These are phyloP conservation scores for Solanum tarapatanum DNA, from an alignment of 257 asterid genomes.

Conservation along the genomic window DNA sequence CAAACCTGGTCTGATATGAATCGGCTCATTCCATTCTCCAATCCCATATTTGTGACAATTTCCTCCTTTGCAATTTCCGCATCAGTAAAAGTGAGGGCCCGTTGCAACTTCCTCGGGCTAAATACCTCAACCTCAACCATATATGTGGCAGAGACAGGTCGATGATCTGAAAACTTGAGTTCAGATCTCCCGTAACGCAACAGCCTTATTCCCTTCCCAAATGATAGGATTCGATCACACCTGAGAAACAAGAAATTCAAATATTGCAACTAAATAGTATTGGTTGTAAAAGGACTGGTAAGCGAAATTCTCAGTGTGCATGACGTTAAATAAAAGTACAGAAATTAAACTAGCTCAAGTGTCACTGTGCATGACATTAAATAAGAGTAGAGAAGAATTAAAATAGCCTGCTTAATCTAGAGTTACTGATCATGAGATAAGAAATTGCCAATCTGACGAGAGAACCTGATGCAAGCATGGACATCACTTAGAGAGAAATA, in stretches of 20 bases:
- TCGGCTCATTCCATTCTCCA: slow-evolving; percentile 13
- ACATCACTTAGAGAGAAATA: neutral
- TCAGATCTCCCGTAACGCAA: slow-evolving; percentile 61
- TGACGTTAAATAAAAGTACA: neutral
- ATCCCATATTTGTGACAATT: slow-evolving; percentile 18
- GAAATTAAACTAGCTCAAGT: neutral
- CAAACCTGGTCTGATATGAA: slow-evolving; percentile 35
- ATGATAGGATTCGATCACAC: slow-evolving; percentile 88
- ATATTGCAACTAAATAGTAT: neutral
- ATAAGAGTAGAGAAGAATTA: neutral
- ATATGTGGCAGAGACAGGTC: slow-evolving; percentile 77
- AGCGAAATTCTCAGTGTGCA: neutral
- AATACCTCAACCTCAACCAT: slow-evolving; percentile 82
- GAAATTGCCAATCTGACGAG: neutral
- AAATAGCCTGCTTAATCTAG: neutral
- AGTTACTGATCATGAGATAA: neutral
- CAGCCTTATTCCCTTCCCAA: slow-evolving; percentile 71
- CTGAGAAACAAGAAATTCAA: slow-evolving; percentile 20
- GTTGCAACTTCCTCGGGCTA: slow-evolving; percentile 67
- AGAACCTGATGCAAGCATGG: neutral
- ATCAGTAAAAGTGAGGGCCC: slow-evolving; percentile 79
- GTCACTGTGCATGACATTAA: neutral
- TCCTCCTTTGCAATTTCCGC: slow-evolving; percentile 79
- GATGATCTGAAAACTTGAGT: slow-evolving; percentile 74
- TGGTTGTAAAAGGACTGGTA: neutral